Base-by-base conservation (phyloP, 371 early-diverging fungal genomes). In the Funneliformis caledonium region DNA sequence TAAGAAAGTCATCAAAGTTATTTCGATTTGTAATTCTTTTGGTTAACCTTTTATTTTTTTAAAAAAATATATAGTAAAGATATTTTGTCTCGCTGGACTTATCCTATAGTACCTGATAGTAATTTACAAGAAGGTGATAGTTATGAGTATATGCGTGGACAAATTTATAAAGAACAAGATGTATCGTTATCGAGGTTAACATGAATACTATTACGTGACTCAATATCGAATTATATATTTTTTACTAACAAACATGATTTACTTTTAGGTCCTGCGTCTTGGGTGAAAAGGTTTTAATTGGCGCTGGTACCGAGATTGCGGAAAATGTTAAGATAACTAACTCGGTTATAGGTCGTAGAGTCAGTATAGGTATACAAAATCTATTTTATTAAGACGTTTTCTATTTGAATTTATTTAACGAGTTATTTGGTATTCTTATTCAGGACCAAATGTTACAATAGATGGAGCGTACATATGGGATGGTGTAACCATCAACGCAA, bases 51-150 rank as follows among this genome's bases (percentile, higher is more conserved):
- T 62, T 45, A 62, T 43, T 64, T 64, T 45, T 0, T 22, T 76
- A 19, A 52, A 52, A 52, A 52, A 52, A 52, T 10, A 4, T 52
- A 4, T 70, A 94, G 95, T 84, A 91, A 93, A 82, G 97, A 98
- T 85, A 87, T 98, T 68, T 86, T 98, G 75, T 90, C 92, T 10
- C 89, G 99, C 47, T 97, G 97, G 97, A 89, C 94, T 4, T 98
- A 94, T 86, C 98, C 99, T 8, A 87, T 98, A 81, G 95, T 95
- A 0, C 97, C 97, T 3, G 99, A 98, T 81, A 93, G 91, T 83
- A 96, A 94, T 72, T 87, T 95, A 9, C 84, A 86, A 45, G 88
- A 87, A 3, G 91, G 87, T 0, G 90, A 92, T 65, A 86, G 89
- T 59, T 97, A 97, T 84, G 89, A 88, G 72, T 91, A 91, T 84